Evolutionary conservation across 2,329 filamentous ascomycete genomes (phyloP).

Genomic region (Sarocladiaceae sp.): DNA sequence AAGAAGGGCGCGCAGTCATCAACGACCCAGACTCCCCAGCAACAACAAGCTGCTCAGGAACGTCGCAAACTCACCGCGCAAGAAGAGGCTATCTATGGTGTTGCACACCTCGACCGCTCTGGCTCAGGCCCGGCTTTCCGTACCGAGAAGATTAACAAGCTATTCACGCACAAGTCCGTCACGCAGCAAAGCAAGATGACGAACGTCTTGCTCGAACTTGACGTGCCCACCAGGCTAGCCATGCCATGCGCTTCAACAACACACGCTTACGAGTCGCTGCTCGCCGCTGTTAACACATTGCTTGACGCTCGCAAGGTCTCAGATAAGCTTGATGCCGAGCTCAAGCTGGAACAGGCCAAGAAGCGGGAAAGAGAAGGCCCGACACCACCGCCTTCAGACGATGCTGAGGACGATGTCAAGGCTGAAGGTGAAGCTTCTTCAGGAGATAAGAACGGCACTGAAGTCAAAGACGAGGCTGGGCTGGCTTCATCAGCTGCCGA

Average conservation of each 20-base stretch:
- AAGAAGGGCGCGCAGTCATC: constrained; percentile 46
- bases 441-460: constrained; percentile 11
- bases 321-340: constrained; percentile 73
- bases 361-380: constrained; percentile 35
- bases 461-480: constrained; percentile 14
- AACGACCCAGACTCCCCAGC: constrained; percentile 24
- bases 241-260: constrained; percentile 74
- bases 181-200: constrained; percentile 73
- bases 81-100: constrained; percentile 77
- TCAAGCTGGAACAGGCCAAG: constrained; percentile 55
- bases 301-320: constrained; percentile 70
- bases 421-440: constrained; percentile 12
- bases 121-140: constrained; percentile 86
- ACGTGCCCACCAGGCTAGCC: constrained; percentile 63
- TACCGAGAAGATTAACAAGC: constrained; percentile 74
- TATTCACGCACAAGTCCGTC: constrained; percentile 71
- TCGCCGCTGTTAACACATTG: constrained; percentile 62
- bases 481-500: constrained; percentile 11
- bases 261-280: constrained; percentile 65
- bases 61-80: constrained; percentile 69
- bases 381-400: constrained; percentile 26
- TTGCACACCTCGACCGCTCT: constrained; percentile 80
- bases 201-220: constrained; percentile 66
- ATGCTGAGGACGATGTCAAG: constrained; percentile 23
- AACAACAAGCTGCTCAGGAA: constrained; percentile 37